Conservation (phyloP, 495 filamentous ascomycete species). For the Penicillium parvum region DNA sequence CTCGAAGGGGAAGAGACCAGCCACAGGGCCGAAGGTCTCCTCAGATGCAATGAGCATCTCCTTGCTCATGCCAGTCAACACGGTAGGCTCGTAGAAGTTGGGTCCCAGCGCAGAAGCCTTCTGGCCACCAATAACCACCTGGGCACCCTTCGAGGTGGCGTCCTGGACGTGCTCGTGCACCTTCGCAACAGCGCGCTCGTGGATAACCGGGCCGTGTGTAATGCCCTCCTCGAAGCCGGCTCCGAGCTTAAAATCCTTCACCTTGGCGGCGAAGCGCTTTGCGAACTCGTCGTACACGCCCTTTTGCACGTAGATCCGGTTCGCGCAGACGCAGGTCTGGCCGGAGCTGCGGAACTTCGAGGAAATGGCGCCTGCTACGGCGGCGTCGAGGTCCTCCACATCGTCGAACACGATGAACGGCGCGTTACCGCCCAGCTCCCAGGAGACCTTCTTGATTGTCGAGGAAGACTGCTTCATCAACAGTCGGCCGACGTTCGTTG, state of each 20-base stretch:
- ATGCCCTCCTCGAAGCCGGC: slow-evolving; percentile 64
- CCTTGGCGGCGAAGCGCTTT: slow-evolving; percentile 64
- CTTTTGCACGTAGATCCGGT: slow-evolving; percentile 77
- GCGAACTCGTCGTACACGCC: slow-evolving; percentile 77
- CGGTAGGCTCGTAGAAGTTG: slow-evolving; percentile 81
- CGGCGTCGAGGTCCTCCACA: slow-evolving; percentile 68
- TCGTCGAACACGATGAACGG: slow-evolving; percentile 95
- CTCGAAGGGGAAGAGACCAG: slow-evolving; percentile 76
- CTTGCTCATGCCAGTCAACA: slow-evolving; percentile 72
- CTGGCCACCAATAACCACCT: slow-evolving; percentile 66
- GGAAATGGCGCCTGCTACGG: slow-evolving; percentile 68
- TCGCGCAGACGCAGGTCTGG: slow-evolving; percentile 89
- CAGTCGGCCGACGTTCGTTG: slow-evolving; percentile 79
- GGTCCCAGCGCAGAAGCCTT: slow-evolving; percentile 58
- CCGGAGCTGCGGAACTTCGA: slow-evolving; percentile 85
- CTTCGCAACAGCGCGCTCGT: slow-evolving; percentile 68
- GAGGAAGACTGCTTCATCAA: slow-evolving; percentile 77
- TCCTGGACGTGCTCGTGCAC: slow-evolving; percentile 75
- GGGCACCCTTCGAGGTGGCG: slow-evolving; percentile 68
- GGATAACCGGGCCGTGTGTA: slow-evolving; percentile 82
- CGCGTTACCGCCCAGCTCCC: slow-evolving; percentile 87
- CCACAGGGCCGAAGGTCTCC: slow-evolving; percentile 87
- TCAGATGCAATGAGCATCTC: slow-evolving; percentile 75
- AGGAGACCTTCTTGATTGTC: slow-evolving; percentile 80
- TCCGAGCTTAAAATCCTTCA: slow-evolving; percentile 72